phyloP scores from a whole-genome alignment of 805 yeast species.

The Phaffomyces opuntiae region DNA sequence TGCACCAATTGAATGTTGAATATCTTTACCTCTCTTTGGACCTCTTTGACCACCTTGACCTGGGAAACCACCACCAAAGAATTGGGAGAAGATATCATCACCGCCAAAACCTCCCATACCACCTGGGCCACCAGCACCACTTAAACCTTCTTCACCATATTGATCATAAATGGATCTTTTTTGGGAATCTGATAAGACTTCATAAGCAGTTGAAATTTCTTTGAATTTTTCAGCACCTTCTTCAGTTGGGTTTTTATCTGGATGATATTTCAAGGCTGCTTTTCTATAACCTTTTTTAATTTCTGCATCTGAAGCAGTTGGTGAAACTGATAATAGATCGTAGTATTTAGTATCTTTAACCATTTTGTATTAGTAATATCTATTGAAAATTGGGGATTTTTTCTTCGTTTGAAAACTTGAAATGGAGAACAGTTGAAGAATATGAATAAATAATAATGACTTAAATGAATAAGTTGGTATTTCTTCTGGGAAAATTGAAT shows the following conservation, averaged over 20 bases:
- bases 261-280: conserved; percentile 49
- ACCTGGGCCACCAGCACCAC: conserved; percentile 61
- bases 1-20: conserved; percentile 79
- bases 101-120: conserved; percentile 65
- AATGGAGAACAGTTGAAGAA: too few relatives aligned
- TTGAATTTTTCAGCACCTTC: conserved; percentile 96
- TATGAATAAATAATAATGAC: too few relatives aligned
- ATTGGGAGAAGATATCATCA: conserved; percentile 72
- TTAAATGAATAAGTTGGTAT: too few relatives aligned
- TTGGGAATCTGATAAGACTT: conserved; percentile 77
- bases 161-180: conserved; percentile 86
- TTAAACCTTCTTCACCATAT: conserved; percentile 89
- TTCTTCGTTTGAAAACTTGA: too few relatives aligned
- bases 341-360: too few relatives aligned
- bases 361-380: too few relatives aligned
- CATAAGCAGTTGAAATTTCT: conserved; percentile 83
- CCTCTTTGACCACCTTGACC: conserved; percentile 68
- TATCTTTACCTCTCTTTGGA: conserved; percentile 85
- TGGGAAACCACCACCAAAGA: conserved; percentile 65
- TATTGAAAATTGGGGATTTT: too few relatives aligned
- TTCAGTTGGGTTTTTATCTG: conserved; percentile 75
- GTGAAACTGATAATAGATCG: too few relatives aligned
- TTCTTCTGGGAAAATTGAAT: too few relatives aligned
- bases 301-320: too few relatives aligned
- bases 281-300: not conserved